Percentiles rank a stretch among this genome's conserved stretches.
These are phyloP conservation scores for Cymbopogon flexuosus DNA, from an alignment of 202 grass and related monocot species.

Conservation along the genomic window DNA sequence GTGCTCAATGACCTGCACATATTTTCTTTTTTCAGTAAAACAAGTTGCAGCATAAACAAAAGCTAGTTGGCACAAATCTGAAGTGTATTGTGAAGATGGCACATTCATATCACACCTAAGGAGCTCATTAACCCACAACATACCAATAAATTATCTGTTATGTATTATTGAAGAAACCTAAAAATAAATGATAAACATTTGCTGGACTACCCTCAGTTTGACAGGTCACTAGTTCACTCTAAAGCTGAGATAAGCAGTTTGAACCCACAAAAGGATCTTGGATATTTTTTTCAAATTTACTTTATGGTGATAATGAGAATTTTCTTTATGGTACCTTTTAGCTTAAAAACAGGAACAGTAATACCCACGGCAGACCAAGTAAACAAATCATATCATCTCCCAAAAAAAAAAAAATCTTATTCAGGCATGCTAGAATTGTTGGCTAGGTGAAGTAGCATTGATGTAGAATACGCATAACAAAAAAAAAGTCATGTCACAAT, in stretches of 20 bases:
- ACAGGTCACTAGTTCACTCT: background rate
- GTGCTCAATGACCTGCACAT: slow-evolving; percentile 68
- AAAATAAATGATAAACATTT: background rate
- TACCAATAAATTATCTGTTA: background rate
- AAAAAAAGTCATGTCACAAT: background rate
- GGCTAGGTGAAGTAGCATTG: background rate
- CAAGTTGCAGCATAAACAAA: slow-evolving; percentile 17
- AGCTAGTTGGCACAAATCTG: background rate
- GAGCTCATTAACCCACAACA: background rate
- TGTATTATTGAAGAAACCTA: background rate
- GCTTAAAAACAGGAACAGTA: background rate
- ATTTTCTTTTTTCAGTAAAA: slow-evolving; percentile 16
- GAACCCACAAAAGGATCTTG: slow-evolving; percentile 1
- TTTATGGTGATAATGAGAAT: background rate
- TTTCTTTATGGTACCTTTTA: background rate
- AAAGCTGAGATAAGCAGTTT: background rate
- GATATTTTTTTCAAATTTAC: background rate
- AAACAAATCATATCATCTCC: background rate
- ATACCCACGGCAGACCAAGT: background rate
- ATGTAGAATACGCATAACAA: background rate
- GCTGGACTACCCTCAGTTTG: background rate
- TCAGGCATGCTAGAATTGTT: background rate
- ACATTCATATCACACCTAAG: background rate
- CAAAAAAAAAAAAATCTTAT: too few relatives aligned
- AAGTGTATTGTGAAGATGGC: background rate